Base-by-base conservation (phyloP, 371 early-diverging fungal species). In the Mortierella polycephala region DNA sequence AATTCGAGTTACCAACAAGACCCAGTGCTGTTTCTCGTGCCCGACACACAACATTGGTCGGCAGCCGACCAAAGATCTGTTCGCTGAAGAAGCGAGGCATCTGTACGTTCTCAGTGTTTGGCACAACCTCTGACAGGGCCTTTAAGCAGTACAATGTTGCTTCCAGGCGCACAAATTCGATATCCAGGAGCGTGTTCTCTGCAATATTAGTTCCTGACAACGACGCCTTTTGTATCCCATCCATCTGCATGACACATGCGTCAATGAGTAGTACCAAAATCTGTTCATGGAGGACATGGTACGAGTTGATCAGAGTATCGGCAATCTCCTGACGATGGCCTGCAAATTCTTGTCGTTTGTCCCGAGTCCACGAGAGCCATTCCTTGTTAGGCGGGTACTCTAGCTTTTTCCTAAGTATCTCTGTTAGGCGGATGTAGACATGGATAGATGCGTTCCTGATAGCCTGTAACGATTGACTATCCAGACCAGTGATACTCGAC, bases 231-330 rank as follows among this genome's bases (percentile, higher is more conserved):
- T 60, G 80, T 40, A 58, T 60, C 40, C 82, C 83, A 74, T 83
- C 81, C 40, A 88, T 57, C n/a, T 89, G 82, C 5, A 54, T 52
- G 11, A 81, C 56, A n/a, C 82, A 83, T 16, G 87, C 81, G 14
- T 90, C 86, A 7, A 92, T 81, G 14, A 93, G 69, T 44, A 86
- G 83, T 0, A 84, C 71, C 40, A 91, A 74, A 83, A 93, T 88
- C 16, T 86, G 85, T n/a, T 83, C 84, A 42, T 89, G 88, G 12
- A 94, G 81, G 11, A 93, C 87, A 65, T 87, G 88, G 71, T 92
- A 91, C 16, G 91, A 88, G 63, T 89, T 87, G 55, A 93, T 86
- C 63, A 94, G 80, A 10, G 91, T 89, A 55, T 95, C 96, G 6
- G 90, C 91, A 30, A 90, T 83, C 75, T 94, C 93, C 21, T 92